Base-by-base conservation (phyloP, 73 alveolate species). In the Paramecium tetraurelia region DNA sequence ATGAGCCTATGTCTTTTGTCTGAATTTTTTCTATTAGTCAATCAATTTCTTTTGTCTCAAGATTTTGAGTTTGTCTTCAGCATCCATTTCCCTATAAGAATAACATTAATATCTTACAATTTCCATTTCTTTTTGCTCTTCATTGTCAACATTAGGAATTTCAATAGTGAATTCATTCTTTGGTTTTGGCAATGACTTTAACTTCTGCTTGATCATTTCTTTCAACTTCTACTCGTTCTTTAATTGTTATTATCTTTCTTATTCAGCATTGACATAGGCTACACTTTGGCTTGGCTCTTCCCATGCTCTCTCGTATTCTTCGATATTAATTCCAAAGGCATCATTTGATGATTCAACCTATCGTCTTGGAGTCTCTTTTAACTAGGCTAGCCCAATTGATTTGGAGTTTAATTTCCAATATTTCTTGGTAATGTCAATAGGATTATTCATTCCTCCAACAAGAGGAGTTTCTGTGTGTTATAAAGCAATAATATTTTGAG, bases 391-490 rank as follows among this genome's bases (percentile, higher is more conserved):
- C 87, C 87, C 8, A 89, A 89, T 89, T 89, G 29, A 50, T 89
- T 89, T 27, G 94, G 94, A 2, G 94, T 89, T 89, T 89, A 46
- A 40, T 58, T 77, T 14, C 86, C 94, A 24, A 70, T 43, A 69
- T 70, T 70, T 44, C 14, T 70, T 89, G 24, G 72, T 77, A 7
- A 50, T 27, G 3, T 77, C 77, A 59, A 93, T 27, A 21, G 93
- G 92, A 46, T 31, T 44, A 48, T 69, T 92, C 46, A 36, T 58
- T 29, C 98, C 98, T n/a, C 98, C 98, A 20, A 96, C 53, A 14
- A 97, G 71, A 18, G 99, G 99, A 44, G 99, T 97, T 86, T 97
- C 92, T 2, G 98, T 83, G 22, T 94, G 93, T 76, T 92, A 94
- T 22, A 95, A 77, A 22, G 92, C 95, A 40, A 86, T 50, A 21